Conservation (phyloP, 2,329 filamentous ascomycete species). For the Eurotiales sp. region DNA sequence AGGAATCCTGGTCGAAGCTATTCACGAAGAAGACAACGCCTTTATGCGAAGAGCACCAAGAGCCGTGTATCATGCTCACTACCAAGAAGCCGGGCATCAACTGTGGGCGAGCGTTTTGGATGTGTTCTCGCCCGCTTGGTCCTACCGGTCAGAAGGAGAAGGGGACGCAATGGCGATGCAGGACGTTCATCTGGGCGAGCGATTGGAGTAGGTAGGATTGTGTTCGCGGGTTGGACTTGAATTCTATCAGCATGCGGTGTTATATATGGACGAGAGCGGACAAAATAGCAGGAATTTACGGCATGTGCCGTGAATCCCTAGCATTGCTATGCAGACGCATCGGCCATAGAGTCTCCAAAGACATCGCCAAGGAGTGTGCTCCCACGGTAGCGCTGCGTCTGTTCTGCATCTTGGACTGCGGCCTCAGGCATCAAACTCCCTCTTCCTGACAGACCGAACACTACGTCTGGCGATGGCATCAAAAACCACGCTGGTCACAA, state of each 20-base stretch:
- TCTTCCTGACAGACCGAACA: background rate
- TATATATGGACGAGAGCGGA: background rate
- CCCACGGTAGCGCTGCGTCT: no score
- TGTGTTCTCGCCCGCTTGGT: constrained; percentile 72
- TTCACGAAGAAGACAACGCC: constrained; percentile 72
- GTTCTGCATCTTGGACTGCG: no score
- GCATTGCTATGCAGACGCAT: background rate
- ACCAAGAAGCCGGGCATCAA: constrained; percentile 91
- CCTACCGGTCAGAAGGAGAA: constrained; percentile 81
- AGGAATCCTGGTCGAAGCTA: constrained; percentile 81
- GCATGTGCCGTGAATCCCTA: no score
- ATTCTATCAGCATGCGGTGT: background rate
- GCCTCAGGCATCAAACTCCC: background rate
- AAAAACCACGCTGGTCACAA: no score
- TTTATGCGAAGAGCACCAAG: constrained; percentile 75
- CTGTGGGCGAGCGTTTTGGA: constrained; percentile 64
- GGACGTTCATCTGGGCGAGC: constrained; percentile 72
- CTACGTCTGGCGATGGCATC: no score
- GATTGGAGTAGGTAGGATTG: constrained; percentile 51
- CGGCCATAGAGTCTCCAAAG: background rate
- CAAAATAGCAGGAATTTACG: background rate
- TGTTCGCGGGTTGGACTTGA: background rate
- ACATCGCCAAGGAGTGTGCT: background rate
- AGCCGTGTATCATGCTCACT: constrained; percentile 76
- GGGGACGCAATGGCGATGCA: constrained; percentile 81